These are phyloP conservation scores for Davidsoniella neocaledoniae DNA, from an alignment of 2,329 filamentous ascomycete genomes.

Conservation along the genomic window DNA sequence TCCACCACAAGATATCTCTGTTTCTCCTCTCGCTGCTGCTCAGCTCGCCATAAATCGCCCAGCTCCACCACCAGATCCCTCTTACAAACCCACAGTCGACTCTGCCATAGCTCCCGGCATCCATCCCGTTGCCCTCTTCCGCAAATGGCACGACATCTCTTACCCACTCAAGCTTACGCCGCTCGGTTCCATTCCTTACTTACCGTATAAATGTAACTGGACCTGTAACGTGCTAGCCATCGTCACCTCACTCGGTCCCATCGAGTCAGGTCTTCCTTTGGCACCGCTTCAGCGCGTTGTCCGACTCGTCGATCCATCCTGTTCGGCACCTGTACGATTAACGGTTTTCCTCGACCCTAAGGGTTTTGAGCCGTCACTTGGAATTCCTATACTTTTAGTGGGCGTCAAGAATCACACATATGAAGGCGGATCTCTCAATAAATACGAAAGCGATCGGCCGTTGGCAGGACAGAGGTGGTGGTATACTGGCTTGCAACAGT, in stretches of 20 bases:
- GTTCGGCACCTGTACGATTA: slow-evolving; percentile 33
- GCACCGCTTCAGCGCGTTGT: slow-evolving; percentile 35
- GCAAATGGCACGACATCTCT: slow-evolving; percentile 24
- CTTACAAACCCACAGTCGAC: slow-evolving; percentile 1
- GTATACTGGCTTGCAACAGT: slow-evolving; percentile 27
- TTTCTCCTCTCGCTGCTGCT: background rate
- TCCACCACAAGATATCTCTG: background rate
- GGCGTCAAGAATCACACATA: slow-evolving; percentile 42
- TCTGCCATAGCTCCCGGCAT: background rate
- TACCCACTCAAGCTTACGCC: slow-evolving; percentile 34
- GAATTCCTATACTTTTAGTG: slow-evolving; percentile 32
- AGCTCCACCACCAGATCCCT: slow-evolving; percentile 3
- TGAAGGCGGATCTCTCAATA: slow-evolving; percentile 30
- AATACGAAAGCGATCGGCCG: slow-evolving; percentile 25
- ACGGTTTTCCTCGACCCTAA: slow-evolving; percentile 38
- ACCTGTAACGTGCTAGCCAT: slow-evolving; percentile 37
- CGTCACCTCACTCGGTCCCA: slow-evolving; percentile 27
- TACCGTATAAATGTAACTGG: slow-evolving; percentile 43
- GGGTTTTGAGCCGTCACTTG: slow-evolving; percentile 28
- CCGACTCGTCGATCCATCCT: slow-evolving; percentile 34
- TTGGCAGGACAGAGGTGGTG: slow-evolving; percentile 29
- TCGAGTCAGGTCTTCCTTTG: slow-evolving; percentile 32
- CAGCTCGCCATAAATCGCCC: slow-evolving; percentile 20
- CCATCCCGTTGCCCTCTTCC: slow-evolving; percentile 22
- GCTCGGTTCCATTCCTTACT: slow-evolving; percentile 30